Conservation (phyloP, 768 basidiomycete genomes). For the Mycena chlorophos region DNA sequence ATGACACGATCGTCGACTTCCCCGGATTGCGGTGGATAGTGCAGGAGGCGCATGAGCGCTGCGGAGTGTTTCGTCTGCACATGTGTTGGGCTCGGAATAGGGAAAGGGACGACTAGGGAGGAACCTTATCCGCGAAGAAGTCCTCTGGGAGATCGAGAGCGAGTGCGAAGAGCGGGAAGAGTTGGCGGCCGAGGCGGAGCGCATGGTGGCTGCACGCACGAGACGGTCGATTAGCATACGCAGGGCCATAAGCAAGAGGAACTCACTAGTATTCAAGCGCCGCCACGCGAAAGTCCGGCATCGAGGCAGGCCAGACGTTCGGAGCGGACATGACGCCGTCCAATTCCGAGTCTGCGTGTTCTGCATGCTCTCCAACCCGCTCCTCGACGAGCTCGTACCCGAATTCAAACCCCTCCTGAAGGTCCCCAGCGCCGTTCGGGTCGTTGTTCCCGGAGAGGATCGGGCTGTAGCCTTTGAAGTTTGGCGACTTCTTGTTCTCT, state of each 20-base stretch:
- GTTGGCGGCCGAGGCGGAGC: constrained; percentile 34
- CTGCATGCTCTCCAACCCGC: constrained; percentile 21
- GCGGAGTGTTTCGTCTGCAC: constrained; percentile 56
- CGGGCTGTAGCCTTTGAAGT: constrained; percentile 78
- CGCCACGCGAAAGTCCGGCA: constrained; percentile 58
- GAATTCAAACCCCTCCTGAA: constrained; percentile 90
- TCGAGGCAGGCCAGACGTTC: constrained; percentile 76
- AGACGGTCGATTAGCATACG: neutral
- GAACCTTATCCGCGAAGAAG: constrained; percentile 71
- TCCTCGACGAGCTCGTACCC: constrained; percentile 61
- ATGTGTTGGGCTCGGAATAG: neutral
- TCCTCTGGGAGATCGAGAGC: constrained; percentile 59
- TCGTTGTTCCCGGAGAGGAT: constrained; percentile 74
- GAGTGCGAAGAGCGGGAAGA: constrained; percentile 73
- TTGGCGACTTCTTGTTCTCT: constrained; percentile 62
- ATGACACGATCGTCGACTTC: constrained; percentile 62
- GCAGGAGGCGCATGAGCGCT: constrained; percentile 64
- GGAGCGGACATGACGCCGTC: constrained; percentile 65
- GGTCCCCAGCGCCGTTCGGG: constrained; percentile 75
- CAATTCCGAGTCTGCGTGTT: constrained; percentile 28
- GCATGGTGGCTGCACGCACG: constrained; percentile 35
- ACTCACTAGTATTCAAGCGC: constrained; percentile 69
- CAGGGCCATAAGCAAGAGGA: constrained; percentile 1
- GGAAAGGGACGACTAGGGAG: neutral
- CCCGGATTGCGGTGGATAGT: constrained; percentile 75